Conservation (phyloP, 2,329 filamentous ascomycete genomes). For the Sphaerulina musiva region DNA sequence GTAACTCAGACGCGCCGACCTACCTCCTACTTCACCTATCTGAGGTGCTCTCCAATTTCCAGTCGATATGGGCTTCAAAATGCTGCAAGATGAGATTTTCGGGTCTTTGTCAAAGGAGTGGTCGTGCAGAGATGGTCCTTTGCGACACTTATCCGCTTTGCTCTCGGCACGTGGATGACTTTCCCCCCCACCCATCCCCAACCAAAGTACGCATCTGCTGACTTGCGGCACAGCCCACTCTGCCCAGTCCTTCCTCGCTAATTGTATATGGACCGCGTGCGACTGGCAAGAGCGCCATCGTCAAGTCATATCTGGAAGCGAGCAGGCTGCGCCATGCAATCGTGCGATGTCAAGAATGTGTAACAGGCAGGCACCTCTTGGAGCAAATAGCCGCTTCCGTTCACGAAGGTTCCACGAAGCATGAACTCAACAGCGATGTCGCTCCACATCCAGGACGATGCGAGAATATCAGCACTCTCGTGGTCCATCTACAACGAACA, state of each 20-base stretch:
- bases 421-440: conserved; percentile 14
- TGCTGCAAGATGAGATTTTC: conserved; percentile 28
- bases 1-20: background rate
- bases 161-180: conserved; percentile 36
- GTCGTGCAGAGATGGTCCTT: conserved; percentile 41
- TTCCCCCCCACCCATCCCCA: background rate
- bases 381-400: conserved; percentile 59
- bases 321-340: conserved; percentile 52
- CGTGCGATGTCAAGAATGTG: conserved; percentile 66
- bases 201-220: background rate
- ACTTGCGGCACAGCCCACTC: conserved; percentile 45
- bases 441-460: conserved; percentile 55
- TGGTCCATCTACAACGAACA: conserved; percentile 63
- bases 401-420: conserved; percentile 34
- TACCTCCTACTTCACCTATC: background rate
- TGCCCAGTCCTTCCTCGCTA: conserved; percentile 66
- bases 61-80: conserved; percentile 1
- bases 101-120: conserved; percentile 26
- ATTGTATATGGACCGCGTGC: conserved; percentile 79
- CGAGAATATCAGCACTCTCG: conserved; percentile 72
- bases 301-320: conserved; percentile 53
- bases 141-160: conserved; percentile 42
- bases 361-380: conserved; percentile 69
- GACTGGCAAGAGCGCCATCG: conserved; percentile 75
- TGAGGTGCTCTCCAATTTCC: background rate